A percentile compares a stretch with the other conserved stretches of the same genome.
These are phyloP conservation scores for Passalora sequoiae DNA, from an alignment of 2,329 filamentous ascomycete genomes.

Conservation along the genomic window DNA sequence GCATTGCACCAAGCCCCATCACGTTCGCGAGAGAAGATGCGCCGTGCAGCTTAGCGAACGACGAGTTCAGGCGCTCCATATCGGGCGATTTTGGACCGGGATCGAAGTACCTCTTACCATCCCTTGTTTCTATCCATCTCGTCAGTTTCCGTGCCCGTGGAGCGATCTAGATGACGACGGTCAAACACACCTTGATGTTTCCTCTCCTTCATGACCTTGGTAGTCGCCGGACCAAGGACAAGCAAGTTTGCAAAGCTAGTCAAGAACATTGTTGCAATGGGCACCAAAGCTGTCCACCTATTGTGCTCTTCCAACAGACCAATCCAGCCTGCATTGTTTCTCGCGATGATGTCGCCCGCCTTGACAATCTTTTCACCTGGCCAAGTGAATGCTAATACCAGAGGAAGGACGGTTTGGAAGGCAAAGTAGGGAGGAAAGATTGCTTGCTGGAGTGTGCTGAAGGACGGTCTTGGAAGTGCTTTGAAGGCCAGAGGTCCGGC, in stretches of 20 bases:
- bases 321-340: constrained; percentile 25
- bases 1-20: constrained; percentile 59
- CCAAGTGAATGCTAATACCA: constrained; percentile 72
- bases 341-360: constrained; percentile 20
- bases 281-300: constrained; percentile 59
- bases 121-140: constrained; percentile 60
- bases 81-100: constrained; percentile 72
- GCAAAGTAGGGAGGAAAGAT: constrained; percentile 87
- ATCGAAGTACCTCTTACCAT: constrained; percentile 84
- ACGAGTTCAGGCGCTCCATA: constrained; percentile 75
- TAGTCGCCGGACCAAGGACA: constrained; percentile 70
- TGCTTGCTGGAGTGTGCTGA: constrained; percentile 71
- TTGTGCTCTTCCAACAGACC: constrained; percentile 55
- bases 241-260: constrained; percentile 66
- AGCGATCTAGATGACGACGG: too few relatives aligned
- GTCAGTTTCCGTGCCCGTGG: constrained; percentile 14
- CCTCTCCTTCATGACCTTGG: constrained; percentile 66
- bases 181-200: constrained; percentile 75
- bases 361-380: constrained; percentile 51
- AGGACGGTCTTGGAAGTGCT: constrained; percentile 70
- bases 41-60: constrained; percentile 75
- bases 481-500: constrained; percentile 69
- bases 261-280: constrained; percentile 65
- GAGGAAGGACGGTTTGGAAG: constrained; percentile 70
- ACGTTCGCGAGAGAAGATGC: constrained; percentile 76